A percentile compares a stretch with the other conserved stretches of the same genome.
Conservation (phyloP, 352 stramenopile genomes). For the Globisporangium acanthophoron region DNA sequence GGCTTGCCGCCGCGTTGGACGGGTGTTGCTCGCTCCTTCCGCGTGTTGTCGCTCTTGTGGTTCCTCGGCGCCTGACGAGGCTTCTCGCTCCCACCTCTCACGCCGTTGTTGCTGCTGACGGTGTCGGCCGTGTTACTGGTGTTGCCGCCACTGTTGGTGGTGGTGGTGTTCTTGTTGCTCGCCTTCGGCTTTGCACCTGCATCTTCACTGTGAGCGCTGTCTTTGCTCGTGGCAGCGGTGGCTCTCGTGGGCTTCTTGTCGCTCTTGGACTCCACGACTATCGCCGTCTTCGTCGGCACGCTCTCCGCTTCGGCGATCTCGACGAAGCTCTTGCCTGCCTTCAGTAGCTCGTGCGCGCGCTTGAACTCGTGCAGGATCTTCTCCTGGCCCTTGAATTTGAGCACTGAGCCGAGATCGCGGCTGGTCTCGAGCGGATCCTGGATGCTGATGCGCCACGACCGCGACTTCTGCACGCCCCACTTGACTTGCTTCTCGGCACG, state of each 20-base stretch:
- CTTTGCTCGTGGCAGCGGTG: not conserved
- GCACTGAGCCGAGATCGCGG: conserved; percentile 75
- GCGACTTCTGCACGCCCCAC: conserved; percentile 46
- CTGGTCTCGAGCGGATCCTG: conserved; percentile 76
- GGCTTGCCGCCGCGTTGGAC: not conserved
- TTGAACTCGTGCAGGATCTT: conserved; percentile 59
- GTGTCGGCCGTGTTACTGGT: not conserved
- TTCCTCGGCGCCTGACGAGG: not conserved
- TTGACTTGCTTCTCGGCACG: conserved; percentile 26
- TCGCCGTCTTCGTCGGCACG: conserved; percentile 1
- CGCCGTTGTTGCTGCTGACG: too few relatives aligned
- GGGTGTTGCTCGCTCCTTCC: too few relatives aligned
- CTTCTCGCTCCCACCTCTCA: not conserved
- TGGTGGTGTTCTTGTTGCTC: not conserved
- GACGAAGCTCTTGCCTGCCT: conserved; percentile 43
- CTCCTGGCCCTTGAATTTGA: conserved; percentile 62
- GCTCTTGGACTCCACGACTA: conserved; percentile 4
- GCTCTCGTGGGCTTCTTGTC: conserved; percentile 5
- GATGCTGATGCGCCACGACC: conserved; percentile 82
- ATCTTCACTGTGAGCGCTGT: not conserved
- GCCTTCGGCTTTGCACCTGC: too few relatives aligned
- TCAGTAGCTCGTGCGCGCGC: conserved; percentile 47
- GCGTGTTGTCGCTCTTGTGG: not conserved
- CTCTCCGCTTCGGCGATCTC: conserved; percentile 25
- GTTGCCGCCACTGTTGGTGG: too few relatives aligned